Conservation (phyloP, 192 early-diverging fungal genomes). For the Dissophora globulifera region DNA sequence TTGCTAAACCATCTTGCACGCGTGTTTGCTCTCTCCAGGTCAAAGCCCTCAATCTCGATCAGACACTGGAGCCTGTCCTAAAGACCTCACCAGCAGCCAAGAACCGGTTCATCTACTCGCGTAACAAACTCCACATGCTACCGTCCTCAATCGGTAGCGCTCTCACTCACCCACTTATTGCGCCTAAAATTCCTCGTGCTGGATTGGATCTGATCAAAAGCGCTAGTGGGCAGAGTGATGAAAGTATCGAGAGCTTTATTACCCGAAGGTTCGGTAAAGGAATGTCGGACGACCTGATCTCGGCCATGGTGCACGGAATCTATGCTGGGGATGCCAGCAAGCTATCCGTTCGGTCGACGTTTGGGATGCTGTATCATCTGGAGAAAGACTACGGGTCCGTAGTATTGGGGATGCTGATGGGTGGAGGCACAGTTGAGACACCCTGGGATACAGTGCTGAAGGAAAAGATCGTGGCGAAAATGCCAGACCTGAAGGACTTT, state of each 20-base stretch:
- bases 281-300: constrained; percentile 85
- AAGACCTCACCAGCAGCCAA: constrained; percentile 76
- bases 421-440: constrained; percentile 48
- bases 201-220: constrained; percentile 64
- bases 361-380: constrained; percentile 77
- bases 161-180: constrained; percentile 34
- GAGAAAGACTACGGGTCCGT: constrained; percentile 71
- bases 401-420: constrained; percentile 57
- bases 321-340: constrained; percentile 88
- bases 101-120: constrained; percentile 86
- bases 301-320: constrained; percentile 92
- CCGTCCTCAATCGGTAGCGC: constrained; percentile 47
- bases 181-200: constrained; percentile 66
- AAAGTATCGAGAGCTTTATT: constrained; percentile 88
- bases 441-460: constrained; percentile 47
- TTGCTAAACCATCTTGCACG: too few species aligned
- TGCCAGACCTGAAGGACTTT: constrained; percentile 67
- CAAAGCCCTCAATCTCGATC: constrained; percentile 68
- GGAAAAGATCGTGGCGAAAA: constrained; percentile 21
- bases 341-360: constrained; percentile 79
- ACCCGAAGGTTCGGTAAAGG: constrained; percentile 76
- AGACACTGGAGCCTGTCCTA: constrained; percentile 66
- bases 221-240: constrained; percentile 62
- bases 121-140: constrained; percentile 75
- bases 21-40: constrained; percentile 60